A percentile compares a stretch with the other conserved stretches of the same genome.
phyloP scores from a whole-genome alignment of 2,329 filamentous ascomycete genomes.

The Bipolaris oryzae region DNA sequence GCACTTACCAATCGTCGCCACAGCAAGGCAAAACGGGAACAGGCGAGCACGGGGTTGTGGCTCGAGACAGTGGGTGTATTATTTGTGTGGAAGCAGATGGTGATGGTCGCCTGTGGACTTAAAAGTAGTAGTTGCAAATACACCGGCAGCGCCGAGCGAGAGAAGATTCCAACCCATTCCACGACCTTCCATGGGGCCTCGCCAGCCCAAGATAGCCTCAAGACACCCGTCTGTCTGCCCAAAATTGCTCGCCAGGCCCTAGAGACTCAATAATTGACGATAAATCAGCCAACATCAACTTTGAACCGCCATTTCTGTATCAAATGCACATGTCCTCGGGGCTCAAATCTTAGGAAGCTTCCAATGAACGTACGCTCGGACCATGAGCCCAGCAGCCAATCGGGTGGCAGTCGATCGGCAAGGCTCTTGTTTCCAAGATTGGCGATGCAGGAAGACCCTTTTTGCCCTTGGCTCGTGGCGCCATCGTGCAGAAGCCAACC shows the following conservation, averaged over 20 bases:
- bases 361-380: constrained; percentile 9
- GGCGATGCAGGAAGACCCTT: constrained; percentile 11
- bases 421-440: constrained; percentile 16
- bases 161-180: constrained; percentile 46
- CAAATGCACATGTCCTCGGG: constrained; percentile 1
- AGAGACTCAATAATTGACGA: not conserved
- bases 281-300: not conserved
- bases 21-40: constrained; percentile 1
- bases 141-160: constrained; percentile 41
- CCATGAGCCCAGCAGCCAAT: constrained; percentile 2
- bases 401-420: constrained; percentile 7
- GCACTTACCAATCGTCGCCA: constrained; percentile 29
- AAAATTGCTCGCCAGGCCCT: not conserved
- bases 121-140: constrained; percentile 43
- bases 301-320: not conserved
- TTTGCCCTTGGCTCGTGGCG: constrained; percentile 9
- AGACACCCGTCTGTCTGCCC: constrained; percentile 8
- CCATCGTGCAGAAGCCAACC: constrained; percentile 2
- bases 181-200: constrained; percentile 41
- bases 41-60: constrained; percentile 12
- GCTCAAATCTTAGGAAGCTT: constrained; percentile 13
- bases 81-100: constrained; percentile 20
- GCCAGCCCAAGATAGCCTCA: constrained; percentile 31
- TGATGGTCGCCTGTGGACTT: constrained; percentile 35
- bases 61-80: constrained; percentile 19